These are phyloP conservation scores for Aspergillus ostianus DNA, from an alignment of 495 filamentous ascomycete species.

Conservation along the genomic window DNA sequence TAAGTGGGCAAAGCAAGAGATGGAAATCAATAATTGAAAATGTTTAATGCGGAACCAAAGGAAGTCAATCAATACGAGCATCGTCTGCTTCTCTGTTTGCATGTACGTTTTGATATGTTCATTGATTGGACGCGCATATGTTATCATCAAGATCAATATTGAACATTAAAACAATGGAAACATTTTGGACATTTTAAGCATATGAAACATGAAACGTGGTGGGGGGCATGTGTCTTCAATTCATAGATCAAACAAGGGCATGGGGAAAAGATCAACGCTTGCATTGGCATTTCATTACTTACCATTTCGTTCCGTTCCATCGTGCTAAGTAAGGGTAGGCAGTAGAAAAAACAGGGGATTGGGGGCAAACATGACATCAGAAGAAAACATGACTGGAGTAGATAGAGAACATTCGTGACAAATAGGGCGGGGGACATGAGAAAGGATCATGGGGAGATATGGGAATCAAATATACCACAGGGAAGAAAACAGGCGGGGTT, in stretches of 20 bases:
- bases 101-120: background rate
- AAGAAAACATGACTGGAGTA: background rate
- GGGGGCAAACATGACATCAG: background rate
- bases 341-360: background rate
- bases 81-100: background rate
- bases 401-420: background rate
- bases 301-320: background rate
- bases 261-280: background rate
- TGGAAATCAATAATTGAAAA: no score
- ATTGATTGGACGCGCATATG: background rate
- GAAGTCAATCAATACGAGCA: no score
- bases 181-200: background rate
- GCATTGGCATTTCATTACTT: constrained; percentile 1
- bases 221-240: background rate
- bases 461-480: background rate
- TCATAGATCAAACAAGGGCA: background rate
- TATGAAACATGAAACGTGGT: background rate
- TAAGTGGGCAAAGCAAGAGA: no score
- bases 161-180: background rate
- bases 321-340: background rate
- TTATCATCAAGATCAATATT: background rate
- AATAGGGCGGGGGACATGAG: background rate
- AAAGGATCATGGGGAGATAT: background rate
- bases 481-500: background rate
- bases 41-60: no score